Base-by-base conservation (phyloP, 2,329 filamentous ascomycete genomes). In the Colletotrichum karsti region DNA sequence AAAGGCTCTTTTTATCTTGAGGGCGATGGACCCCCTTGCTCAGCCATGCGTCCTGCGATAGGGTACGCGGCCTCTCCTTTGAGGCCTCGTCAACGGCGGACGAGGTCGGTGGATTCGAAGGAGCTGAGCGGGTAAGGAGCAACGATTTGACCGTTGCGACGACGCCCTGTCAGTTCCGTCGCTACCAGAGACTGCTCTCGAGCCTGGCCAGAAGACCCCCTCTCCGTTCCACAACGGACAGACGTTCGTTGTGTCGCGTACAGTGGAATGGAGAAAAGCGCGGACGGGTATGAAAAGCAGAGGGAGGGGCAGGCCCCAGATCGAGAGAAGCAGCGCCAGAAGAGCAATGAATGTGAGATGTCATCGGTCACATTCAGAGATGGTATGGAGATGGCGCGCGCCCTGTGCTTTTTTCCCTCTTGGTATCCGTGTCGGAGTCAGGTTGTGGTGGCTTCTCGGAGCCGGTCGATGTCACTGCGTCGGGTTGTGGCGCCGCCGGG, bases 211-310 rank as follows among this genome's bases (percentile, higher is more conserved):
- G 46, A n/a, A 7, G 46, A 26, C 26, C 41, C 50, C 53, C 26
- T 44, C 24, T 46, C 33, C 65, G 65, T 67, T 67, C 60, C 65
- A 64, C 53, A 53, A 53, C 60, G 60, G 35, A 18, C 53, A 64
- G 53, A 59, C 39, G 24, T 22, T 44, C 54, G 60, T 41, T 56
- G 60, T 46, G 54, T 64, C 64, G 60, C 64, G 64, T 59, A 63
- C 51, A 64, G 53, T 64, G 64, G 64, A 67, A 67, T 67, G 64
- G 30, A 42, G 41, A 60, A 53, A 53, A 35, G 46, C 58, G 63
- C 26, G 63, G 63, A 35, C 58, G 42, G 58, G 51, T 30, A 62
- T 42, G 63, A 50, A 37, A 42, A 20, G 41, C 42, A 59, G 39
- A 37, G 15, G 33, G 48, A 46, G 39, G 35, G 37, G 58, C n/a